Percentiles rank a stretch among this genome's conserved stretches.
These are phyloP conservation scores for Lachancea thermotolerans DNA, from an alignment of 805 yeast genomes.

Conservation along the genomic window DNA sequence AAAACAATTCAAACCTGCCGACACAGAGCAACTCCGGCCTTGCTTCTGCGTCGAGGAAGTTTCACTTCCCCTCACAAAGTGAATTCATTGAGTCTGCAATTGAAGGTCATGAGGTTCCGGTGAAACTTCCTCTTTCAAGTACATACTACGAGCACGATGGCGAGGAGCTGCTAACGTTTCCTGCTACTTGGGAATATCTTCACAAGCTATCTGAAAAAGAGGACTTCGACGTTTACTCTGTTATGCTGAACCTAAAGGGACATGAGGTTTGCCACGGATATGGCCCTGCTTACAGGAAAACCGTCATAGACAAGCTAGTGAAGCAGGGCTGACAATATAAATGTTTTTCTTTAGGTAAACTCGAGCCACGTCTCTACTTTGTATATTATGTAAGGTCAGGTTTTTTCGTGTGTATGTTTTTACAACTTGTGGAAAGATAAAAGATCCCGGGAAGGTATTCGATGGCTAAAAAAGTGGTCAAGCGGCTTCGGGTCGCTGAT, in stretches of 20 bases:
- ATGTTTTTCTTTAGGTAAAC: neutral
- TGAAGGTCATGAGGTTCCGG: slow-evolving; percentile 2
- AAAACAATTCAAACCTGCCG: neutral
- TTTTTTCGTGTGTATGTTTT: no score
- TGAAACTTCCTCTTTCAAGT: slow-evolving; percentile 3
- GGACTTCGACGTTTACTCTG: slow-evolving; percentile 48
- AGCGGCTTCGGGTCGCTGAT: neutral
- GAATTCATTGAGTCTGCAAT: slow-evolving; percentile 23
- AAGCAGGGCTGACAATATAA: neutral
- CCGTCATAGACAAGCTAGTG: slow-evolving; percentile 14
- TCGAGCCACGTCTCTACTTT: neutral
- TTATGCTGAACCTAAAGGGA: slow-evolving; percentile 58
- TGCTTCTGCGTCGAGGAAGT: slow-evolving; percentile 9
- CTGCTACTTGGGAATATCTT: slow-evolving; percentile 81
- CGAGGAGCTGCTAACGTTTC: slow-evolving; percentile 53
- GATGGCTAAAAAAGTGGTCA: neutral
- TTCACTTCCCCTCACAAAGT: slow-evolving; percentile 28
- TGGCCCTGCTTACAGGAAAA: slow-evolving; percentile 40
- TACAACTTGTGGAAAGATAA: no score
- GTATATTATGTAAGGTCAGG: no score
- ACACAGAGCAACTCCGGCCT: neutral
- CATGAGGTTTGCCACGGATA: slow-evolving; percentile 70
- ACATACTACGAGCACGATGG: slow-evolving; percentile 29
- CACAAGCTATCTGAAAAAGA: slow-evolving; percentile 42
- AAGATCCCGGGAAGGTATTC: neutral